Base-by-base conservation (phyloP, 2,329 filamentous ascomycete species). In the Ceratocystis eucalypticola region DNA sequence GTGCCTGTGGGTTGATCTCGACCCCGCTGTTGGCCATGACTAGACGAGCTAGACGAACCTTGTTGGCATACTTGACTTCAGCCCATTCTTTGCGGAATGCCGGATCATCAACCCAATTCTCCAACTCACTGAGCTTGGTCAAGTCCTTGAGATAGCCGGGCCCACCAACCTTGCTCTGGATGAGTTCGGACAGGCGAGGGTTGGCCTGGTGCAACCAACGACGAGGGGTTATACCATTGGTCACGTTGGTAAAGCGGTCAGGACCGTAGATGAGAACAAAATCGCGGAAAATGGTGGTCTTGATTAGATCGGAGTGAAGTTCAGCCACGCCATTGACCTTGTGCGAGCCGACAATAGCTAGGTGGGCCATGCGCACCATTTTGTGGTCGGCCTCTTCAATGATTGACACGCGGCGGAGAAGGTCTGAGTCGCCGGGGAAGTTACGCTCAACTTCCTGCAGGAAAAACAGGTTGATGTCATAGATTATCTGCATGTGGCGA, bases 261-360 rank as follows among this genome's bases (percentile, higher is more conserved):
- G 88, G 88, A 2, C 94, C 94, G 72, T 94, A 99, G 70, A 99
- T 90, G 71, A 85, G 83, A 68, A 99, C 93, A 76, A 99, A 99
- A 76, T 99, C 94, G 76, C 94, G 96, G 85, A 99, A 97, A 71
- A 99, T 96, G n/a, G 94, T 99, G 0, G 92, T 95, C 80, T 94
- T 94, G 80, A 99, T 96, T 67, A 99, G 81, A 74, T 99, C 94
- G 0, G 94, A 99, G 78, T 99, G 94, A 70, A 99, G 79, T 78
- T 99, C 94, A 44, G 94, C 94, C 45, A 99, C 94, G 75, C 94
- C 94, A 71, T 99, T 99, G 79, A 99, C 92, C 80, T 97, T 99
- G 84, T 97, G 94, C 45, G 94, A 97, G 61, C 94, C 94, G 72
- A 99, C 91, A 74, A 97, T 88, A 69, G 94, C 94, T 64, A 99